Evolutionary conservation across 23 red algal species (phyloP).

Genomic region (Gracilaria caudata): DNA sequence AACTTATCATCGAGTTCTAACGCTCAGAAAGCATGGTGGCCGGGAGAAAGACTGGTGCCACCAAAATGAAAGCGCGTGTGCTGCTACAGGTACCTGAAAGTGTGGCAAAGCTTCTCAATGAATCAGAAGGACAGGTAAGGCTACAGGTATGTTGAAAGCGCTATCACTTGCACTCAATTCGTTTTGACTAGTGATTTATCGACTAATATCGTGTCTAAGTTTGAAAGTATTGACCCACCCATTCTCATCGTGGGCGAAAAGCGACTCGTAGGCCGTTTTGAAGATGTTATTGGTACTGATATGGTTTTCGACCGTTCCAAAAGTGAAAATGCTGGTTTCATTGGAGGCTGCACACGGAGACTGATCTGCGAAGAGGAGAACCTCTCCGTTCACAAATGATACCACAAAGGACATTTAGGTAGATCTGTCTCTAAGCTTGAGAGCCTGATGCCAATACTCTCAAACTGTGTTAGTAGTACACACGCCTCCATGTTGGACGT

Average conservation of each 20-base stretch:
- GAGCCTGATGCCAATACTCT: no score
- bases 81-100: constrained; percentile 24
- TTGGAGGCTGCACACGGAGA: constrained; percentile 28
- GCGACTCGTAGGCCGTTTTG: constrained; percentile 24
- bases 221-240: constrained; percentile 18
- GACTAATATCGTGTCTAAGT: background rate
- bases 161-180: background rate
- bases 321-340: constrained; percentile 49
- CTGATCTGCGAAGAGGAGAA: constrained; percentile 39
- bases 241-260: constrained; percentile 24
- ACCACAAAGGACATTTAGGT: no score
- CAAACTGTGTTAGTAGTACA: no score
- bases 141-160: constrained; percentile 6
- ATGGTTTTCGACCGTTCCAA: constrained; percentile 34
- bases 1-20: no score
- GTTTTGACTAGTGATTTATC: background rate
- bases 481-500: no score
- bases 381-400: no score
- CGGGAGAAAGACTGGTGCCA: background rate
- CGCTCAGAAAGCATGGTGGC: background rate
- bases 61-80: constrained; percentile 7
- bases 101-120: constrained; percentile 19
- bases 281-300: constrained; percentile 56
- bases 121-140: background rate
- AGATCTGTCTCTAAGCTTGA: background rate